Evolutionary conservation across 352 stramenopile genomes (phyloP), one percentile per base, ranked within the genome.

Genomic region (Salisapilia sapeloensis): DNA sequence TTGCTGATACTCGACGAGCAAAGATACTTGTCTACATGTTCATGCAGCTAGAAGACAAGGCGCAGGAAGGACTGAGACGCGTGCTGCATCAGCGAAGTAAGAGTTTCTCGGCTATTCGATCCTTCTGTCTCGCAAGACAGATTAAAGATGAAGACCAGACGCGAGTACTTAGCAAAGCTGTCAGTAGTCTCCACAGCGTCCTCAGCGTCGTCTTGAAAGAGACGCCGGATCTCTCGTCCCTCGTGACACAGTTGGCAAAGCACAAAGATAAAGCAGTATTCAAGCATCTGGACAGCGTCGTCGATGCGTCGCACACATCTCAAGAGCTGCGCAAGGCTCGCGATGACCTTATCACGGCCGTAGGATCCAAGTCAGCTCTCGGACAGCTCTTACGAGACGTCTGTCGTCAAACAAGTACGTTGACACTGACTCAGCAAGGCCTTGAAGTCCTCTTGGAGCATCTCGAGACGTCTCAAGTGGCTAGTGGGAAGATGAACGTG

Each of bases 221-320:
- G 27, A 31, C 87, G 8, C n/a, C 83, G 2, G 65, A 84, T 9
- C 66, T n/a, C n/a, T n/a, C n/a, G n/a, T n/a, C n/a, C n/a, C n/a
- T n/a, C n/a, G n/a, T n/a, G n/a, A n/a, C n/a, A n/a, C n/a, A 60
- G 22, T 39, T 92, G 0, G 46, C 45, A 4, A 62, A 48, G 17
- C 83, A 65, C 67, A 87, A 86, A 33, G 76, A 92, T 24, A 58
- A 83, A 15, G 71, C 40, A 4, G 51, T 87, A 6, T 83, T 89
- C 32, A 86, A 84, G 36, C 51, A 84, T 24, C 29, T 92, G 30
- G 50, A 50, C 8, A 35, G 53, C 1, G 18, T 89, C n/a, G 82
- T 69, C 18, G 60, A 75, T 22, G 54, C 50, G 15, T 58, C 60
- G 2, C 62, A 56, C 22, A 60, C 40, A 21, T 49, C 67, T n/a